A percentile compares a stretch with the other conserved stretches of the same genome.
These are phyloP conservation scores for Liquidambar formosana DNA, from an alignment of 164 flowering plant species.

Conservation along the genomic window DNA sequence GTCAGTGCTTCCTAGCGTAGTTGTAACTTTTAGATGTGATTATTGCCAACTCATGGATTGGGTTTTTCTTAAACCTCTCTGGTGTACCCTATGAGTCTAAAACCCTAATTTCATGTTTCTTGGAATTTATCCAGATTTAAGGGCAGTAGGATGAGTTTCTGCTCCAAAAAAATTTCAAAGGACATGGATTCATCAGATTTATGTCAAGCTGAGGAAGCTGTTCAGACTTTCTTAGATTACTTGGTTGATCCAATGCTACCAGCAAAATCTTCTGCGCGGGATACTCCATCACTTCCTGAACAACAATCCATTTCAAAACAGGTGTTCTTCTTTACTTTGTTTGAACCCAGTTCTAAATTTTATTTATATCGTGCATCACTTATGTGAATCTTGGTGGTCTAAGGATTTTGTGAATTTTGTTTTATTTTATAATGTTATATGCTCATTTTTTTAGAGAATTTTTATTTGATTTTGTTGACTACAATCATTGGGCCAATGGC, in stretches of 20 bases:
- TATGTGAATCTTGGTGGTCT: background rate
- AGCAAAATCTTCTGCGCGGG: conserved; percentile 22
- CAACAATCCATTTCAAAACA: conserved; percentile 63
- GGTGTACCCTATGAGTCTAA: background rate
- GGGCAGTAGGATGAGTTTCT: background rate
- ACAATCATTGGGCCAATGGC: no score
- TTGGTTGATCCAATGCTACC: conserved; percentile 69
- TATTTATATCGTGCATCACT: background rate
- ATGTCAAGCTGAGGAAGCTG: conserved; percentile 51
- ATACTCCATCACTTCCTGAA: conserved; percentile 33
- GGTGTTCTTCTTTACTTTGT: conserved; percentile 32
- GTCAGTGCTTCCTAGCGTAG: no score
- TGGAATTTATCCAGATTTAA: background rate
- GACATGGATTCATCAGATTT: conserved; percentile 23
- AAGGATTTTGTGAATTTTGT: background rate
- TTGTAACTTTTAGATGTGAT: no score
- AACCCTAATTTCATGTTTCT: background rate
- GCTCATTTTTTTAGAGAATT: no score
- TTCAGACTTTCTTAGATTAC: conserved; percentile 57
- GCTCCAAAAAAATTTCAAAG: background rate
- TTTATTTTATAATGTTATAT: no score
- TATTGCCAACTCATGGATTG: no score
- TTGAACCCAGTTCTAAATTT: background rate
- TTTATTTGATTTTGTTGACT: no score
- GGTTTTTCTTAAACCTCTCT: no score